These are phyloP conservation scores for Erythrobasidium yunnanense DNA, from an alignment of 768 basidiomycete genomes.

Conservation along the genomic window DNA sequence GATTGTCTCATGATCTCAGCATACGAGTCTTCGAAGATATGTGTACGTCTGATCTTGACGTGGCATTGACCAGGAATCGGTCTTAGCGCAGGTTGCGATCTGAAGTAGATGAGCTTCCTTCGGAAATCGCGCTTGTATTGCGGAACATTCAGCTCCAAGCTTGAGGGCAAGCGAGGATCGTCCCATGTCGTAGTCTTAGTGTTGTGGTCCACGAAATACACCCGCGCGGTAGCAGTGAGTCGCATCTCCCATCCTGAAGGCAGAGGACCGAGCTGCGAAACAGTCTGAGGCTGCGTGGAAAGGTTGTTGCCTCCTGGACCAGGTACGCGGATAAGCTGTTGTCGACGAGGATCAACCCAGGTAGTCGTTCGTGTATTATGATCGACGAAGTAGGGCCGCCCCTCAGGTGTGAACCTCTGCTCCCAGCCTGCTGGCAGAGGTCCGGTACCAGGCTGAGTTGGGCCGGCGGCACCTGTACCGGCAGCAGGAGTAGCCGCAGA, in stretches of 20 bases:
- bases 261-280: constrained; percentile 88
- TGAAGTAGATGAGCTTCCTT: constrained; percentile 97
- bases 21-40: constrained; percentile 98
- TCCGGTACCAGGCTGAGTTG: constrained; percentile 66
- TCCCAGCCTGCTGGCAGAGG: constrained; percentile 96
- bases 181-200: constrained; percentile 99
- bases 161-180: constrained; percentile 88
- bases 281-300: constrained; percentile 82
- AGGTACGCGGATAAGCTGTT: constrained; percentile 93
- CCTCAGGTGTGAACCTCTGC: constrained; percentile 95
- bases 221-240: constrained; percentile 89
- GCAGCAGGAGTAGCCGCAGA: constrained; percentile 33
- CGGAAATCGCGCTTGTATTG: constrained; percentile 99
- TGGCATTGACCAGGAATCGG: constrained; percentile 98
- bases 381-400: constrained; percentile 96
- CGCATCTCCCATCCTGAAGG: constrained; percentile 99
- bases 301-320: constrained; percentile 81
- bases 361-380: constrained; percentile 98
- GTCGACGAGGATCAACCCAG: constrained; percentile 98
- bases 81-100: constrained; percentile 94
- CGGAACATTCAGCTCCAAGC: constrained; percentile 89
- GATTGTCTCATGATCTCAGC: constrained; percentile 99
- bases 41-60: constrained; percentile 93
- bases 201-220: constrained; percentile 99
- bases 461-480: constrained; percentile 37